A percentile compares a stretch with the other conserved stretches of the same genome.
Evolutionary conservation across 139 green algal species (phyloP).

Genomic region (Chlorella sp.): DNA sequence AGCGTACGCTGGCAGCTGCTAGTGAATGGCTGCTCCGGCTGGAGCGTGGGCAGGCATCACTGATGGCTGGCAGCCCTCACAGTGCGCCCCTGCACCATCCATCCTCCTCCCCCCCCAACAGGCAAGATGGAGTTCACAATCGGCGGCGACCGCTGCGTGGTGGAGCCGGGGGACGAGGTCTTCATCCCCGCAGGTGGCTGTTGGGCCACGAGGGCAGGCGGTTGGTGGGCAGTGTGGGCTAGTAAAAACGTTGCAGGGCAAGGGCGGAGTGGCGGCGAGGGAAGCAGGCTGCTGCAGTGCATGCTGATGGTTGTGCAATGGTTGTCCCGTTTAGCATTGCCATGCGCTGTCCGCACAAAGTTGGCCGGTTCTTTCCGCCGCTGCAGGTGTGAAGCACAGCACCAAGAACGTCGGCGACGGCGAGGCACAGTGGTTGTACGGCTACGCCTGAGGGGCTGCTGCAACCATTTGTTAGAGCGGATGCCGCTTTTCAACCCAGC

Average conservation of each 20-base stretch:
- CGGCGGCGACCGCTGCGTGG: neutral
- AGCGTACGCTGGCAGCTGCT: too few relatives aligned
- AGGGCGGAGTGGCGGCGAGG: neutral
- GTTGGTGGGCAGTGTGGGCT: neutral
- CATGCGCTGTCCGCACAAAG: too few relatives aligned
- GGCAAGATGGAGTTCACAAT: conserved; percentile 21
- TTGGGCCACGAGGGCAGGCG: neutral
- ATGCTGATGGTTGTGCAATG: neutral
- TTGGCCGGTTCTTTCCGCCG: too few relatives aligned
- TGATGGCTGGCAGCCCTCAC: too few relatives aligned
- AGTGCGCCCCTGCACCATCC: neutral
- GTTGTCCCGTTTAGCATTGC: too few relatives aligned
- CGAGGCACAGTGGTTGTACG: conserved; percentile 12
- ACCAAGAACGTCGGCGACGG: conserved; percentile 6
- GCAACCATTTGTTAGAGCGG: too few relatives aligned
- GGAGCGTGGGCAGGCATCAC: too few relatives aligned
- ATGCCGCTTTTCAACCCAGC: too few relatives aligned
- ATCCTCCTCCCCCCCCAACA: neutral
- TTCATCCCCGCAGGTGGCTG: conserved; percentile 31
- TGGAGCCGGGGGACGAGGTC: conserved; percentile 27
- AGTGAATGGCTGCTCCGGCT: neutral
- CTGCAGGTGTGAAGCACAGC: conserved; percentile 18
- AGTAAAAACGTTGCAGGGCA: neutral
- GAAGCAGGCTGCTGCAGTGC: neutral
- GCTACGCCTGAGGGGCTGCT: conserved; percentile 8